Base-by-base conservation (phyloP, 148 eudicot genomes). In the Chenopodium berlandieri region DNA sequence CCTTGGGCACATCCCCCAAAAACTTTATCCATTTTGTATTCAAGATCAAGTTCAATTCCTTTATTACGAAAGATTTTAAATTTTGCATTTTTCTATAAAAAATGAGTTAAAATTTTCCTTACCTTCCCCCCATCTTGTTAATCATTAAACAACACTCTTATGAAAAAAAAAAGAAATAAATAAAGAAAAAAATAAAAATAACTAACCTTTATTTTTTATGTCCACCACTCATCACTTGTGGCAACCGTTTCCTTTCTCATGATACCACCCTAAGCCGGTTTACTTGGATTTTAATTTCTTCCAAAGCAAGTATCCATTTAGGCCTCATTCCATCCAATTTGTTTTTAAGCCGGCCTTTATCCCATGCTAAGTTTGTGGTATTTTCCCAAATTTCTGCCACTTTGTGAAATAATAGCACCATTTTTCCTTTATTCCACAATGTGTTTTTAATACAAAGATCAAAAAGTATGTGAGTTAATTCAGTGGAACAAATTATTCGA, bases 201-300 rank as follows among this genome's bases (percentile, higher is more conserved):
- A 75, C 78, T 56, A 75, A 75, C 47, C 65, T 54, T 2, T 27
- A 75, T 56, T 8, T 75, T 75, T 27, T 14, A 75, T 7, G 5
- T 20, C 77, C 78, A 75, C 78, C 78, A 75, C 46, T 75, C 78
- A n/a, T 75, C 20, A 31, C 47, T 75, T 27, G 65, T 34, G 27
- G 17, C 20, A 9, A 54, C 62, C 31, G 46, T 75, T 75, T 75
- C 78, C 47, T 52, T 75, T 75, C 23, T 27, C 37, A 19, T 16
- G 9, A 16, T 75, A 47, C 65, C 66, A 75, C 30, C 78, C 78
- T 75, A 75, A 75, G 27, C 66, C 47, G 2, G 25, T 75, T 46
- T 75, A 47, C 30, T 48, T 75, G 5, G 23, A 37, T 31, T 75
- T 75, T 27, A 75, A 54, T 30, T 75, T 25, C 68, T 17, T 31